Base-by-base conservation (phyloP, 176 grass and related monocot species). In the Dendrocalamus sinicus region DNA sequence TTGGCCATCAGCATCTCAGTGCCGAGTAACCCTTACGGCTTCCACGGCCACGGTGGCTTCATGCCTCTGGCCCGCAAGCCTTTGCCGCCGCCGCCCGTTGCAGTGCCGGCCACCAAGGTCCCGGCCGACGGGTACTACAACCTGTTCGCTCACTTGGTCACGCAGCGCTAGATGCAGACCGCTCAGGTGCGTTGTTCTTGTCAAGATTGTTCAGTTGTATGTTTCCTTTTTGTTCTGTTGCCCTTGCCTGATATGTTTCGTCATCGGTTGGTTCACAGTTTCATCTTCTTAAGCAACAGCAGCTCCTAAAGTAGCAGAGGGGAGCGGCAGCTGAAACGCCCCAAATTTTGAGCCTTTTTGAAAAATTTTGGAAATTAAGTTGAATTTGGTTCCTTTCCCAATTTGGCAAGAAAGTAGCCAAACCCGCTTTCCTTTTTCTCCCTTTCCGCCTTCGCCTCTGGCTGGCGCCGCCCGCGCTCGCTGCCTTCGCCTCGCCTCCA, bases 221-320 rank as follows among this genome's bases (percentile, higher is more conserved):
- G 19, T 5, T 66, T 43, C 0, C 4, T 4, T 6, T 15, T 3
- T 40, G n/a, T 81, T 61, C 10, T 5, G 23, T 65, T 66, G 9
- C 20, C 46, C 10, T 4, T 0, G 7, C 17, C 47, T 65, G n/a
- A 58, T 61, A 5, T 43, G 43, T 20, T 43, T 3, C 2, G 7
- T 22, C 30, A 32, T 32, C 30, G 30, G 30, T 23, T 3, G 1
- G 6, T 13, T 0, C 40, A 54, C 84, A 99, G 96, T 94, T 94
- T 12, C 91, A 91, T 80, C 82, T 94, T 41, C 61, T 99, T 22
- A 96, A 90, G 87, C 88, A 94, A 58, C 94, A 96, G 35, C 94
- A 96, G 30, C 59, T 94, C n/a, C 79, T 99, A 1, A 91, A 91
- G 58, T 82, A 91, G 11, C 96, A 91, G n/a, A 14, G 73, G 86